Evolutionary conservation across 2,329 filamentous ascomycete species (phyloP).

Genomic region (Xylariaceae sp.): DNA sequence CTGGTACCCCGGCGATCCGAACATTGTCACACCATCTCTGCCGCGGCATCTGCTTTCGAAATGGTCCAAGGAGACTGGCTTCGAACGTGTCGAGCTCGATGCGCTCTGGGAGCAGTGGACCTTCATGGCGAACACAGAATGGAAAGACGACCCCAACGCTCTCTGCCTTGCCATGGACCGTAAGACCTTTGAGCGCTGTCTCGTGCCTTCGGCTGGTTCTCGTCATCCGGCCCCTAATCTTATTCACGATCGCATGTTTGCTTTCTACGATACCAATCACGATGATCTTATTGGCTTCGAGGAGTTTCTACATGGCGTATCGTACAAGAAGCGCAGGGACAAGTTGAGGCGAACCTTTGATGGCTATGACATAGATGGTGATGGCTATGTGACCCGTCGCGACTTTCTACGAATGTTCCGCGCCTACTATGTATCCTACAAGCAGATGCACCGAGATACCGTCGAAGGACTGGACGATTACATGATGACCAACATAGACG

Average conservation of each 20-base stretch:
- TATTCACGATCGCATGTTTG: slow-evolving; percentile 93
- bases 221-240: slow-evolving; percentile 76
- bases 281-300: slow-evolving; percentile 87
- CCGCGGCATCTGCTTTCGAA: slow-evolving; percentile 61
- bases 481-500: slow-evolving; percentile 67
- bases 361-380: slow-evolving; percentile 84
- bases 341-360: slow-evolving; percentile 72
- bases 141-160: slow-evolving; percentile 71
- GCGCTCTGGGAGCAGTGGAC: slow-evolving; percentile 97
- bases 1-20: slow-evolving; percentile 85
- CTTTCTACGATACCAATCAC: slow-evolving; percentile 88
- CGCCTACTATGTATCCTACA: slow-evolving; percentile 86
- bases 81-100: slow-evolving; percentile 83
- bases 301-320: slow-evolving; percentile 81
- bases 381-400: slow-evolving; percentile 77
- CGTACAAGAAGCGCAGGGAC: slow-evolving; percentile 62
- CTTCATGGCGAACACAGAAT: slow-evolving; percentile 83
- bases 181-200: slow-evolving; percentile 84
- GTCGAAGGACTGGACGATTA: slow-evolving; percentile 73
- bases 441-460: slow-evolving; percentile 82
- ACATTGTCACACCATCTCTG: slow-evolving; percentile 62
- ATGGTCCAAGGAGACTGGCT: slow-evolving; percentile 65
- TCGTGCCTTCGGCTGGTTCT: slow-evolving; percentile 78
- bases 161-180: slow-evolving; percentile 82
- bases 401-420: slow-evolving; percentile 90